Percentiles rank a stretch among this genome's conserved stretches.
These are phyloP conservation scores for Auriscalpium microsporum DNA, from an alignment of 768 basidiomycete species.

Conservation along the genomic window DNA sequence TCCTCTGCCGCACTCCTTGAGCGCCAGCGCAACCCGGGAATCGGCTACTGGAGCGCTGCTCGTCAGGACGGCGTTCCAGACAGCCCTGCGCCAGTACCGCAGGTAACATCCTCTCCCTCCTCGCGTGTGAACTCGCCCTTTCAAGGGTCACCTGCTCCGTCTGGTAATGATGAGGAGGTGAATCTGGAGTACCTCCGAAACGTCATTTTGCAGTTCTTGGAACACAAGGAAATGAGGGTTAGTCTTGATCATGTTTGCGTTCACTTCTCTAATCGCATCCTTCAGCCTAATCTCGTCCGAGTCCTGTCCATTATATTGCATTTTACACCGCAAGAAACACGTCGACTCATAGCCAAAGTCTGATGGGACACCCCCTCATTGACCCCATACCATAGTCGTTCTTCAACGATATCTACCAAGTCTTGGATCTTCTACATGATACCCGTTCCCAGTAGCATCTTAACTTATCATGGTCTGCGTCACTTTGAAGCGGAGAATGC, in stretches of 20 bases:
- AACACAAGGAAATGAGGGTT: slow-evolving; percentile 98
- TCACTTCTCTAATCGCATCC: not conserved
- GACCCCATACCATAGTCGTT: too few species aligned
- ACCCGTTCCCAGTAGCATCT: too few species aligned
- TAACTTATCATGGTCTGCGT: too few species aligned
- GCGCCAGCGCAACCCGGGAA: slow-evolving; percentile 84
- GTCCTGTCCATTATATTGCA: slow-evolving; percentile 88
- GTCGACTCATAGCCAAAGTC: slow-evolving; percentile 83
- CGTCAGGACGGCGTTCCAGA: slow-evolving; percentile 24
- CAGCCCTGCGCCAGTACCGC: slow-evolving; percentile 25
- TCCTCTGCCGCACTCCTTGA: slow-evolving; percentile 86
- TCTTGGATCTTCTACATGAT: too few species aligned
- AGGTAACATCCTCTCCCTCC: slow-evolving; percentile 33
- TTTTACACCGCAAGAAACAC: slow-evolving; percentile 92
- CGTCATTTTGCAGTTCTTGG: slow-evolving; percentile 93
- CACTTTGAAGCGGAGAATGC: too few species aligned
- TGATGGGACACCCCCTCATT: slow-evolving; percentile 16
- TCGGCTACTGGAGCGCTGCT: slow-evolving; percentile 78
- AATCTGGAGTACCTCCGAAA: slow-evolving; percentile 95
- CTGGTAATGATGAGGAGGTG: slow-evolving; percentile 76
- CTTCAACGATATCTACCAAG: too few species aligned
- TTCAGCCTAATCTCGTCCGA: slow-evolving; percentile 78
- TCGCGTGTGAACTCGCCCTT: slow-evolving; percentile 23
- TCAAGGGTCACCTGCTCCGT: slow-evolving; percentile 23
- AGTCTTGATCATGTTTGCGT: slow-evolving; percentile 21